Conservation (phyloP, 148 eudicot genomes). For the Rhododendron simsii region DNA sequence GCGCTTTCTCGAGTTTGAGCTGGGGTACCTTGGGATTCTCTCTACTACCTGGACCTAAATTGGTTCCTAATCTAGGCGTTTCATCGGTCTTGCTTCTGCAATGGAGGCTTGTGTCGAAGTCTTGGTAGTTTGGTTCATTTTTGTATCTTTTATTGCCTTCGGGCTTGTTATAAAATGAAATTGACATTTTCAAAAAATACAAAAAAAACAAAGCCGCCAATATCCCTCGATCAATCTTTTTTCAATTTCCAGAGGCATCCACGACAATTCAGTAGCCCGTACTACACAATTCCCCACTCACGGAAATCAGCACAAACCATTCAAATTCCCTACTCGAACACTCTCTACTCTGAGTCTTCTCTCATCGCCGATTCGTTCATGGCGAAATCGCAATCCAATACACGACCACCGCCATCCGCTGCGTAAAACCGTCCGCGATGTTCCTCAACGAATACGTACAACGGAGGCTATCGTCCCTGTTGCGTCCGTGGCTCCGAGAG, state of each 20-base stretch:
- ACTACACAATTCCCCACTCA: not conserved
- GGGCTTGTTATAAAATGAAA: no score
- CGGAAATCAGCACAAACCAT: not conserved
- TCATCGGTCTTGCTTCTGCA: no score
- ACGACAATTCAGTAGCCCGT: not conserved
- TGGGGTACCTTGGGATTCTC: no score
- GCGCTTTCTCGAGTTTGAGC: no score
- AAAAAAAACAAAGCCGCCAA: no score
- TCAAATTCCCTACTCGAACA: not conserved
- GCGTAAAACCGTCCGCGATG: conserved; percentile 24
- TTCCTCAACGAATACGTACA: conserved; percentile 36
- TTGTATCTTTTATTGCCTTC: no score
- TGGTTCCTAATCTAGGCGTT: no score
- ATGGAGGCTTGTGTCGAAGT: no score
- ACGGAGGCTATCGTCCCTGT: conserved; percentile 43
- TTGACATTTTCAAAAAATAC: no score
- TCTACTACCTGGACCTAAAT: no score
- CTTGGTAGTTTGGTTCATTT: no score
- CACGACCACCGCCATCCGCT: not conserved
- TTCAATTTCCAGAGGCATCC: not conserved
- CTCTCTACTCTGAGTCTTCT: not conserved
- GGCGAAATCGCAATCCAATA: not conserved
- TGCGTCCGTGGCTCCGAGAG: conserved; percentile 62
- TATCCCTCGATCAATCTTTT: not conserved
- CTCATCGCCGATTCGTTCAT: not conserved